Percentiles rank a stretch among this genome's conserved stretches.
Evolutionary conservation across 192 early-diverging fungal genomes (phyloP).

Genomic region (Spizellomyces sp.): DNA sequence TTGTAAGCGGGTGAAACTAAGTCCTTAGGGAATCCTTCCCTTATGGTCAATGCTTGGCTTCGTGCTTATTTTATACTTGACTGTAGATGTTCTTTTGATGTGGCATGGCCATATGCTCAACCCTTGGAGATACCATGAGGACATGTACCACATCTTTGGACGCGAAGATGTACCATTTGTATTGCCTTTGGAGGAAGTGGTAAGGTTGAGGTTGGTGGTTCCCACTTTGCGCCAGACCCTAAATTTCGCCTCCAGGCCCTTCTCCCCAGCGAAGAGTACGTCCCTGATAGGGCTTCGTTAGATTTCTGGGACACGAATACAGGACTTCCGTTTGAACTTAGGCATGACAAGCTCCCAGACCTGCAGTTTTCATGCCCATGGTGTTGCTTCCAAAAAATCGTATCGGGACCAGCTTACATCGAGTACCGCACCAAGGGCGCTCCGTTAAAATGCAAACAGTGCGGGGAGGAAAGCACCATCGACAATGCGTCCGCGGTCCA

Average conservation of each 20-base stretch:
- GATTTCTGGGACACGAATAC: constrained; percentile 42
- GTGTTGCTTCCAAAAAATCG: constrained; percentile 14
- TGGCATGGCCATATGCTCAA: constrained; percentile 65
- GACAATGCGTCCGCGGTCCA: no score
- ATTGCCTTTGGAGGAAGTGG: constrained; percentile 50
- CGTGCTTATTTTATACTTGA: constrained; percentile 1
- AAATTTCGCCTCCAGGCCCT: constrained; percentile 38
- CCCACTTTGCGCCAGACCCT: background rate
- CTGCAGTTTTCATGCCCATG: constrained; percentile 42
- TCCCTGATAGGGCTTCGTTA: constrained; percentile 37
- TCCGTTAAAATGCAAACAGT: constrained; percentile 21
- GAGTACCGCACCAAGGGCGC: constrained; percentile 39
- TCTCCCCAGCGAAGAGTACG: constrained; percentile 40
- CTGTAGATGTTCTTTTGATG: constrained; percentile 58
- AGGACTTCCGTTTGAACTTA: constrained; percentile 34
- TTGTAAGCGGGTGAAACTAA: background rate
- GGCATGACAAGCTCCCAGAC: constrained; percentile 21
- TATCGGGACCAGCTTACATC: constrained; percentile 31
- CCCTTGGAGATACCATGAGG: constrained; percentile 61
- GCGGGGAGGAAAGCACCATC: no score
- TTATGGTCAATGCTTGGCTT: constrained; percentile 1
- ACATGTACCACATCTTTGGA: constrained; percentile 53
- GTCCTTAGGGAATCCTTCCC: no score
- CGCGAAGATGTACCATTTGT: constrained; percentile 38
- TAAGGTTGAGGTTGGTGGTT: background rate